phyloP scores from a whole-genome alignment of 1,284 basidiomycete genomes.

The Malassezia cuniculi region DNA sequence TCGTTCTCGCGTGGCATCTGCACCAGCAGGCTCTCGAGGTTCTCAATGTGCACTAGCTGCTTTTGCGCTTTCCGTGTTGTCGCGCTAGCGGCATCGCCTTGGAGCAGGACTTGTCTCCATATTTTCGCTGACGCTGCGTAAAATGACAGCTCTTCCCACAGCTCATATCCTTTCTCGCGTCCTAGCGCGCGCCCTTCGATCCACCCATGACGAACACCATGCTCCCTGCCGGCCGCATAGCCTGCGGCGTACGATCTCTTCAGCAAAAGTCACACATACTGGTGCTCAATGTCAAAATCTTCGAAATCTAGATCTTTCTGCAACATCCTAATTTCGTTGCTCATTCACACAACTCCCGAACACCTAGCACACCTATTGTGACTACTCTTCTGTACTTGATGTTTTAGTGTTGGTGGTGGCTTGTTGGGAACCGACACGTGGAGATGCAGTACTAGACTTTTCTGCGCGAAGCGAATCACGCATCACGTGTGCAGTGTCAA shows the following conservation, averaged over 20 bases:
- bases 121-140: constrained; percentile 69
- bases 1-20: constrained; percentile 55
- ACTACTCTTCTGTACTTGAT: too few species aligned
- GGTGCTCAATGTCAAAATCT: constrained; percentile 30
- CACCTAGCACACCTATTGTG: too few species aligned
- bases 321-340: too few species aligned
- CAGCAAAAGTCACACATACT: constrained; percentile 3
- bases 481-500: too few species aligned
- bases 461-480: too few species aligned
- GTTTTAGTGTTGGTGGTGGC: too few species aligned
- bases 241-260: constrained; percentile 67
- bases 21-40: constrained; percentile 56
- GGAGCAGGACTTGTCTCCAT: constrained; percentile 49
- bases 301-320: constrained; percentile 32
- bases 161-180: constrained; percentile 77
- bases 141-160: constrained; percentile 92
- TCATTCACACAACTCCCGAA: too few species aligned
- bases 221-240: constrained; percentile 62
- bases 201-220: constrained; percentile 74
- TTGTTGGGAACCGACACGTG: too few species aligned
- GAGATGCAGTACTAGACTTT: too few species aligned
- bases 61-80: constrained; percentile 44
- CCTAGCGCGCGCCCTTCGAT: constrained; percentile 87
- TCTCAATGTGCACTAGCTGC: constrained; percentile 54
- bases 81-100: constrained; percentile 14